Percentiles rank a stretch among this genome's conserved stretches.
phyloP scores from a whole-genome alignment of 202 grass and related monocot genomes.

The Schoenoplectus tabernaemontani region DNA sequence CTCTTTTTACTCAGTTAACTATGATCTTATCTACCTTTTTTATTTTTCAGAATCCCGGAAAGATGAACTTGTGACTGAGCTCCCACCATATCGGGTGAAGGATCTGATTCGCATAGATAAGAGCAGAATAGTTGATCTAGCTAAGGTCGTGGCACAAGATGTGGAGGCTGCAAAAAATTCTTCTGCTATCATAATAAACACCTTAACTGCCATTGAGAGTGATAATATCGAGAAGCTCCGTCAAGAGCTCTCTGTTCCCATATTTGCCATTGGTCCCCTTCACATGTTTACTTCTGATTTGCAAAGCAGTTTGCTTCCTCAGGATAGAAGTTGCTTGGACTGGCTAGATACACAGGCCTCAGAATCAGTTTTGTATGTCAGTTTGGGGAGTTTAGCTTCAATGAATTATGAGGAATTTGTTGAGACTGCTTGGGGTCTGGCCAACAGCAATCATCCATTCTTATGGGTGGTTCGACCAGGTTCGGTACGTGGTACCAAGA shows the following conservation, averaged over 20 bases:
- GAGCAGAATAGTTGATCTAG: not conserved
- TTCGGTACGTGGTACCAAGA: not conserved
- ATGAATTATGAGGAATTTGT: slow-evolving; percentile 25
- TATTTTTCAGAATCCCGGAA: slow-evolving; percentile 2
- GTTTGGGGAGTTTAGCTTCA: slow-evolving; percentile 57
- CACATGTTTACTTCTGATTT: slow-evolving; percentile 32
- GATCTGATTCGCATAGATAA: not conserved
- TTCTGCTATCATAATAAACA: slow-evolving; percentile 59
- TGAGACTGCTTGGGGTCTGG: slow-evolving; percentile 53
- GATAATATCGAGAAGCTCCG: slow-evolving; percentile 26
- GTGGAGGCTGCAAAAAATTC: slow-evolving; percentile 25
- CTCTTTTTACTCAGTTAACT: not conserved
- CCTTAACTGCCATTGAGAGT: slow-evolving; percentile 38
- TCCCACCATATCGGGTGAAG: slow-evolving; percentile 25
- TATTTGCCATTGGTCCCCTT: slow-evolving; percentile 46
- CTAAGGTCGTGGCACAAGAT: not conserved
- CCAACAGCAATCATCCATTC: slow-evolving; percentile 33
- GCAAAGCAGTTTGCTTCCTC: slow-evolving; percentile 23
- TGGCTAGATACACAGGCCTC: slow-evolving; percentile 46
- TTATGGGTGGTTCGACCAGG: slow-evolving; percentile 49
- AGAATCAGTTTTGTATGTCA: slow-evolving; percentile 51
- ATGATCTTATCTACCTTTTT: slow-evolving; percentile 2
- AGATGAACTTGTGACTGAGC: slow-evolving; percentile 6
- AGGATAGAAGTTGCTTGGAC: slow-evolving; percentile 33
- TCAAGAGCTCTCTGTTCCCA: not conserved